Evolutionary conservation across 192 early-diverging fungal species (phyloP).

Genomic region (Backusella parvicylindrica): DNA sequence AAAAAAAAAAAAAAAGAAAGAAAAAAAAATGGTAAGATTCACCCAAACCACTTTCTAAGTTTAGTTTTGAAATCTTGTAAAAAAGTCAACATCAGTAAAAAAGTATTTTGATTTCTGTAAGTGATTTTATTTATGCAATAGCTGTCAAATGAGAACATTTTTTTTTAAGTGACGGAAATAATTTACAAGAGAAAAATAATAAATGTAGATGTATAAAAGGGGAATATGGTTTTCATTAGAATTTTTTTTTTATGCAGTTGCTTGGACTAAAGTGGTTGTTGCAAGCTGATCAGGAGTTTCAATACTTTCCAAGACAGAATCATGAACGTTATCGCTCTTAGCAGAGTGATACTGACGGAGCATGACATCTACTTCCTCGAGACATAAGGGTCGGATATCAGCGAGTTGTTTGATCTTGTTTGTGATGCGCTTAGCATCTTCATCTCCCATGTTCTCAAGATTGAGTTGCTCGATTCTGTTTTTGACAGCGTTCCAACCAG

Average conservation of each 20-base stretch:
- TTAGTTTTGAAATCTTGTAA: too few species aligned
- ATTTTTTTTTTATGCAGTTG: constrained; percentile 2
- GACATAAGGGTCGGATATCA: constrained; percentile 86
- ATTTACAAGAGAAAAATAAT: not conserved
- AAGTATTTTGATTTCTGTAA: not conserved
- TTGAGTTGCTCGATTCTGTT: constrained; percentile 93
- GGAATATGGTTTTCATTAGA: not conserved
- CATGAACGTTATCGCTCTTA: constrained; percentile 56
- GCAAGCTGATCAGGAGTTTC: constrained; percentile 52
- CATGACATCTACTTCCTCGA: constrained; percentile 91
- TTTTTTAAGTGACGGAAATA: not conserved
- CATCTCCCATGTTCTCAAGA: constrained; percentile 70
- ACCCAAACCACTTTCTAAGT: not conserved
- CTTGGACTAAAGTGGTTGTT: not conserved
- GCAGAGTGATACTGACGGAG: constrained; percentile 73
- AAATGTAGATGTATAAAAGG: constrained; percentile 1
- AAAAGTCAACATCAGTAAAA: not conserved
- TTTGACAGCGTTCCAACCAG: constrained; percentile 99
- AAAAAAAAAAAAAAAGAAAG: too few species aligned
- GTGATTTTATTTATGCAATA: constrained; percentile 1
- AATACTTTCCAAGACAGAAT: constrained; percentile 42
- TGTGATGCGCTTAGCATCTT: constrained; percentile 89
- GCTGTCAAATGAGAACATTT: not conserved
- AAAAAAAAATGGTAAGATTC: too few species aligned
- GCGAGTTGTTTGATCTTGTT: constrained; percentile 93